These are phyloP conservation scores for Papiliotrema terrestris DNA, from an alignment of 1,284 basidiomycete species.

Conservation along the genomic window DNA sequence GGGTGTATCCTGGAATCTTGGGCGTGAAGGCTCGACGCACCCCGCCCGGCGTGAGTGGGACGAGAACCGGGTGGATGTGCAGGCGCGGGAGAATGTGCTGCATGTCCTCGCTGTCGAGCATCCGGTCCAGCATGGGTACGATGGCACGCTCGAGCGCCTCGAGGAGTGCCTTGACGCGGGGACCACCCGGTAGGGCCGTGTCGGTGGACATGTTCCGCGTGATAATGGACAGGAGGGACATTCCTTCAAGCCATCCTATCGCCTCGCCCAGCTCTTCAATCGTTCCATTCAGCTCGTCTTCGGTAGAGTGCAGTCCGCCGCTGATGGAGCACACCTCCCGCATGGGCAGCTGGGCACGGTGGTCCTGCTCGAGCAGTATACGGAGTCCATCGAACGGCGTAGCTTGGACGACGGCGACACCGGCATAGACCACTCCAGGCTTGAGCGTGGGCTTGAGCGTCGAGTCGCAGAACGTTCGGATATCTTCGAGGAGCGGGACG, in stretches of 20 bases:
- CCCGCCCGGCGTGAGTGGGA: slow-evolving; percentile 38
- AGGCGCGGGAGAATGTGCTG: slow-evolving; percentile 43
- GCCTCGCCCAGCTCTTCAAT: slow-evolving; percentile 49
- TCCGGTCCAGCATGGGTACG: slow-evolving; percentile 46
- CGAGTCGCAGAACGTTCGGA: slow-evolving; percentile 43
- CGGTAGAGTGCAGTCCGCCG: slow-evolving; percentile 10
- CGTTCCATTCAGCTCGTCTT: slow-evolving; percentile 29
- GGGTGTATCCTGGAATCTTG: slow-evolving; percentile 26
- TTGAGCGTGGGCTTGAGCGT: slow-evolving; percentile 38
- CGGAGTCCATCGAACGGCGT: slow-evolving; percentile 51
- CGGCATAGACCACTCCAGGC: slow-evolving; percentile 48
- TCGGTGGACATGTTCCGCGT: slow-evolving; percentile 33
- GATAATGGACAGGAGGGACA: slow-evolving; percentile 44
- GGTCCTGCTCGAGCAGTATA: slow-evolving; percentile 42
- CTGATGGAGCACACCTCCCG: slow-evolving; percentile 41
- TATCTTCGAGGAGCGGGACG: slow-evolving; percentile 47
- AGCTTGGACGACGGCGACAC: slow-evolving; percentile 49
- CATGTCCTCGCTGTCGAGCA: slow-evolving; percentile 42
- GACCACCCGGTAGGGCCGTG: slow-evolving; percentile 15
- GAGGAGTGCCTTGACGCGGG: slow-evolving; percentile 31
- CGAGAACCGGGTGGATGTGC: slow-evolving; percentile 37
- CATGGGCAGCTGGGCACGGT: slow-evolving; percentile 49
- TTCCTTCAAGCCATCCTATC: slow-evolving; percentile 42
- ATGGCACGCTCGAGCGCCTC: slow-evolving; percentile 37
- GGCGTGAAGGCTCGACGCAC: slow-evolving; percentile 4